phyloP scores from a whole-genome alignment of 2,329 filamentous ascomycete species.

The Pestalotiopsis sp. region DNA sequence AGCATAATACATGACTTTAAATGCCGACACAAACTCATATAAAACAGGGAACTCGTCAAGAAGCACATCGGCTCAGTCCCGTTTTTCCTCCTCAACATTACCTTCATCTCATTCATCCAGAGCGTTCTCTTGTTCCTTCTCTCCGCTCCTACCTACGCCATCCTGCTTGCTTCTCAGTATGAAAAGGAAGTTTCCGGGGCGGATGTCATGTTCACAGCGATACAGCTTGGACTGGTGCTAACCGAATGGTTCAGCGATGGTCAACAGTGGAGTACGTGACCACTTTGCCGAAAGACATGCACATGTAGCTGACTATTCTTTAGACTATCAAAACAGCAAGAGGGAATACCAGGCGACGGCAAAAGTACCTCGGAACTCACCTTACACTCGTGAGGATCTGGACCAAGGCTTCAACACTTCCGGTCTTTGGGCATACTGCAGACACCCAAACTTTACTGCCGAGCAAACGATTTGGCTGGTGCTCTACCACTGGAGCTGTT shows the following conservation, averaged over 20 bases:
- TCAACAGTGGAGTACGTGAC: constrained; percentile 79
- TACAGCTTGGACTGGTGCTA: constrained; percentile 54
- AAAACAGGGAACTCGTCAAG: constrained; percentile 69
- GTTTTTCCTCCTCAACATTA: constrained; percentile 84
- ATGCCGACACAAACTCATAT: neutral
- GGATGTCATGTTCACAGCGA: constrained; percentile 52
- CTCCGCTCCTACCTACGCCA: constrained; percentile 76
- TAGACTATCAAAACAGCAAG: constrained; percentile 83
- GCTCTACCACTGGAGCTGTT: constrained; percentile 87
- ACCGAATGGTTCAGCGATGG: constrained; percentile 85
- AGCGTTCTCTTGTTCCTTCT: constrained; percentile 80
- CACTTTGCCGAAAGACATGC: neutral
- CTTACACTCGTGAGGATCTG: constrained; percentile 73
- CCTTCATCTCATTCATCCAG: constrained; percentile 88
- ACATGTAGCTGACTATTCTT: neutral
- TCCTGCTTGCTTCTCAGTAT: constrained; percentile 73
- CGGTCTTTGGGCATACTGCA: constrained; percentile 84
- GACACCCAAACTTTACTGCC: constrained; percentile 93
- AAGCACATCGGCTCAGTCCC: constrained; percentile 61
- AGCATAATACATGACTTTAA: neutral
- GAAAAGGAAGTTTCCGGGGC: constrained; percentile 49
- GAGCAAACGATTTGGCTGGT: constrained; percentile 91
- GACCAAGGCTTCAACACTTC: constrained; percentile 86
- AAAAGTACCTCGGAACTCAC: constrained; percentile 67
- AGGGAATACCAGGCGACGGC: constrained; percentile 72